phyloP scores from a whole-genome alignment of 768 basidiomycete genomes.

The Naganishia vishniacii region DNA sequence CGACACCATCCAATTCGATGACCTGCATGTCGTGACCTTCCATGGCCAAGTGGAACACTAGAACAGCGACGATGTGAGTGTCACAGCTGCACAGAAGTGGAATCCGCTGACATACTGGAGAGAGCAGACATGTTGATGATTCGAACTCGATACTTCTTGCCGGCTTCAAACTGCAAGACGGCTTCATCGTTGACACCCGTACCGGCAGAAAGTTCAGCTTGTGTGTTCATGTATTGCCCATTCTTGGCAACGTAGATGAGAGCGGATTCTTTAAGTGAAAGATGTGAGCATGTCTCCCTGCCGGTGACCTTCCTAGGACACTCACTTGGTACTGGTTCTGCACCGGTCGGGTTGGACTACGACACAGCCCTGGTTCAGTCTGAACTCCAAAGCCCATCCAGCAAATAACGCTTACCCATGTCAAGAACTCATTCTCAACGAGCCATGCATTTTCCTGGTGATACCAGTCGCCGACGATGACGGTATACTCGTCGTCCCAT shows the following conservation, averaged over 20 bases:
- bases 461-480: constrained; percentile 88
- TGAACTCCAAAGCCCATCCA: too few species aligned
- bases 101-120: constrained; percentile 37
- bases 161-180: constrained; percentile 72
- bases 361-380: neutral
- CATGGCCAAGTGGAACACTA: constrained; percentile 49
- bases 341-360: constrained; percentile 66
- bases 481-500: constrained; percentile 86
- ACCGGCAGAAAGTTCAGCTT: constrained; percentile 52
- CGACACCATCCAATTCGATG: constrained; percentile 53
- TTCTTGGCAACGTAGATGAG: constrained; percentile 79
- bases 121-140: constrained; percentile 70
- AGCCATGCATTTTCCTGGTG: constrained; percentile 66
- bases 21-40: constrained; percentile 51
- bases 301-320: neutral
- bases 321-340: constrained; percentile 80
- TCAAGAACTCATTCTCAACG: constrained; percentile 60
- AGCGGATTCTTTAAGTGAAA: constrained; percentile 57
- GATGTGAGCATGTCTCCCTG: neutral
- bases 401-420: constrained; percentile 31
- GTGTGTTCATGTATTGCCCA: constrained; percentile 62
- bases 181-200: constrained; percentile 75
- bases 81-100: too few species aligned
- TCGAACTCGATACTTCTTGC: constrained; percentile 83
- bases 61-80: constrained; percentile 7